phyloP scores from a whole-genome alignment of 2,329 filamentous ascomycete genomes.

The Colletotrichum sp. region DNA sequence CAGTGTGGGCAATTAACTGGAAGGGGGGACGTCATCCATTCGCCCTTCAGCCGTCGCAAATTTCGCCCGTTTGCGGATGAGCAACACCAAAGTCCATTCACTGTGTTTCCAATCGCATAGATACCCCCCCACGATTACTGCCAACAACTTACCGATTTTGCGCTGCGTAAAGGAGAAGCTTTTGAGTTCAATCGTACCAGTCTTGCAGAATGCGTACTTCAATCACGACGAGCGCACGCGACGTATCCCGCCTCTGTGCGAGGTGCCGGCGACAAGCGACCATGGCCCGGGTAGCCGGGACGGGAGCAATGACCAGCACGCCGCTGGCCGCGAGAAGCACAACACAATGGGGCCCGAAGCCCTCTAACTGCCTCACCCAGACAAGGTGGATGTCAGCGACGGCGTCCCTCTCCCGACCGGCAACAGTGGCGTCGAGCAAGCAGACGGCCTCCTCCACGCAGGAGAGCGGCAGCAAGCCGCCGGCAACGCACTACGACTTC shows the following conservation, averaged over 20 bases:
- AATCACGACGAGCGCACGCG: slow-evolving; percentile 28
- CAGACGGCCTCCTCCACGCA: neutral
- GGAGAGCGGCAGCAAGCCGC: slow-evolving; percentile 5
- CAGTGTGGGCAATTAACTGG: slow-evolving; percentile 1
- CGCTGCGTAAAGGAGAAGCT: neutral
- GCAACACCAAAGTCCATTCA: neutral
- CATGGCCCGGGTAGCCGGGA: slow-evolving; percentile 17
- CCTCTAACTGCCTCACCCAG: neutral
- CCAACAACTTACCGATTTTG: neutral
- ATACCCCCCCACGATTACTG: neutral
- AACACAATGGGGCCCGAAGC: neutral
- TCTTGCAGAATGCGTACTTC: slow-evolving; percentile 28
- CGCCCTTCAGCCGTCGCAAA: neutral
- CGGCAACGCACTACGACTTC: slow-evolving; percentile 79
- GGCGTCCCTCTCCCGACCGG: neutral
- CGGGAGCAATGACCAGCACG: slow-evolving; percentile 8
- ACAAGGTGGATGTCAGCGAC: slow-evolving; percentile 15
- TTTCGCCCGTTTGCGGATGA: neutral
- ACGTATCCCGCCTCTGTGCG: slow-evolving; percentile 36
- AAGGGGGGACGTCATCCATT: slow-evolving; percentile 16
- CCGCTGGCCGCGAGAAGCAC: neutral
- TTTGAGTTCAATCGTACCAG: neutral
- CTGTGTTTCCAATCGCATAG: neutral
- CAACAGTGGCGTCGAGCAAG: neutral
- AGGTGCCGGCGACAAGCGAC: slow-evolving; percentile 36